Conservation (phyloP, 805 yeast species). For the Candida andamanensis region DNA sequence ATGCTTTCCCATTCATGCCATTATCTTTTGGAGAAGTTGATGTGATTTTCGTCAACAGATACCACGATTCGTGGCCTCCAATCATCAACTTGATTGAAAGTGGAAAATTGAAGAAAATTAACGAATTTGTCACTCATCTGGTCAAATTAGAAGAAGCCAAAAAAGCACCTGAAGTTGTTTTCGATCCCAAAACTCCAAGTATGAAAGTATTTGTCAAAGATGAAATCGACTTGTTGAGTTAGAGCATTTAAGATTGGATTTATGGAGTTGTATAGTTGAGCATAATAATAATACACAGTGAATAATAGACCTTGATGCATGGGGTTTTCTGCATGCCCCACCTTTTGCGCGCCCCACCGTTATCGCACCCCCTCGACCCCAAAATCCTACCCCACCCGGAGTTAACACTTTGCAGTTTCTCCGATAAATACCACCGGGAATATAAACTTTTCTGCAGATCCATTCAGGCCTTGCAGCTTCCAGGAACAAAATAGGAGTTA, state of each 20-base stretch:
- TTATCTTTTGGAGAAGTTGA: slow-evolving; percentile 17
- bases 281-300: slow-evolving; percentile 9
- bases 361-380: not conserved
- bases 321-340: not conserved
- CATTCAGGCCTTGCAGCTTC: too few relatives aligned
- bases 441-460: too few relatives aligned
- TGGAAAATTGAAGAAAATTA: slow-evolving; percentile 13
- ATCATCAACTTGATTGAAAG: slow-evolving; percentile 12
- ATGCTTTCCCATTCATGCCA: slow-evolving; percentile 20
- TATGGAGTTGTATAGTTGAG: slow-evolving; percentile 9
- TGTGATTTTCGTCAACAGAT: slow-evolving; percentile 15
- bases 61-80: slow-evolving; percentile 16
- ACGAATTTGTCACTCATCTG: slow-evolving; percentile 16
- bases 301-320: not conserved
- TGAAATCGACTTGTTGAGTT: slow-evolving; percentile 12
- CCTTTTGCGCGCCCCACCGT: not conserved
- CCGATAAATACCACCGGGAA: too few relatives aligned
- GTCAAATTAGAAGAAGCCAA: slow-evolving; percentile 17
- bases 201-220: slow-evolving; percentile 15
- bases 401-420: too few relatives aligned
- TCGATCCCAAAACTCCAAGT: slow-evolving; percentile 13
- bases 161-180: slow-evolving; percentile 15
- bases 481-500: too few relatives aligned
- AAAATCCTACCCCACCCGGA: not conserved
- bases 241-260: not conserved